phyloP scores from a whole-genome alignment of 1,284 basidiomycete species.

The Tausonia pullulans region DNA sequence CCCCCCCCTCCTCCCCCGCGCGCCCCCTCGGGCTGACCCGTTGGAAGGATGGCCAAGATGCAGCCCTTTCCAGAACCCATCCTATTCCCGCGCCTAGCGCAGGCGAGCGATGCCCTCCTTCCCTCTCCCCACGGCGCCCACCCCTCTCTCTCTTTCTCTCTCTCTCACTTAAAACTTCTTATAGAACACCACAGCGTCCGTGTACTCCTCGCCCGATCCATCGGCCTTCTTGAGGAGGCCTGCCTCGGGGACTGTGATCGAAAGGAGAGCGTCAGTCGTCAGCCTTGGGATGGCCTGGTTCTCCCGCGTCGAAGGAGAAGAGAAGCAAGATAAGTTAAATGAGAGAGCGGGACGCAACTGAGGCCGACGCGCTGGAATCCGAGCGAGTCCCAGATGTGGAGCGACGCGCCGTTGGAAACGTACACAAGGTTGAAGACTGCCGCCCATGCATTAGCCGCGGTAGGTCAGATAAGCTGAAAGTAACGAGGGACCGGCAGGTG shows the following conservation, averaged over 20 bases:
- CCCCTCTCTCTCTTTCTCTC: no score
- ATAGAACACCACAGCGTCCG: constrained; percentile 78
- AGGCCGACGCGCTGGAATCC: constrained; percentile 70
- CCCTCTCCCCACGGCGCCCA: no score
- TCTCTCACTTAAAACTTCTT: constrained; percentile 47
- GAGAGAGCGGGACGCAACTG: constrained; percentile 25
- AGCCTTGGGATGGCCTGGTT: background rate
- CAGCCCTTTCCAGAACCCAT: no score
- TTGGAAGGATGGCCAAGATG: no score
- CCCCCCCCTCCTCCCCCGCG: no score
- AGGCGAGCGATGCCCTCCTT: no score
- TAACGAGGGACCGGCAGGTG: background rate
- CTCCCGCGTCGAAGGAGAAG: background rate
- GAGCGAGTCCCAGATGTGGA: constrained; percentile 73
- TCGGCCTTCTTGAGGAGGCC: constrained; percentile 59
- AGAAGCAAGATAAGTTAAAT: background rate
- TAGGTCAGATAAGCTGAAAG: background rate
- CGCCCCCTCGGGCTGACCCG: no score
- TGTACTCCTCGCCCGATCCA: constrained; percentile 55
- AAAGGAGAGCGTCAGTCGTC: background rate
- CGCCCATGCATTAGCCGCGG: constrained; percentile 38
- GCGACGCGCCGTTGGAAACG: constrained; percentile 39
- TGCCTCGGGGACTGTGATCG: constrained; percentile 52
- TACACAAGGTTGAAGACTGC: constrained; percentile 93
- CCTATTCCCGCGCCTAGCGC: no score